A percentile compares a stretch with the other conserved stretches of the same genome.
These are phyloP conservation scores for Tetrahymena thermophila DNA, from an alignment of 73 alveolate species.

Conservation along the genomic window DNA sequence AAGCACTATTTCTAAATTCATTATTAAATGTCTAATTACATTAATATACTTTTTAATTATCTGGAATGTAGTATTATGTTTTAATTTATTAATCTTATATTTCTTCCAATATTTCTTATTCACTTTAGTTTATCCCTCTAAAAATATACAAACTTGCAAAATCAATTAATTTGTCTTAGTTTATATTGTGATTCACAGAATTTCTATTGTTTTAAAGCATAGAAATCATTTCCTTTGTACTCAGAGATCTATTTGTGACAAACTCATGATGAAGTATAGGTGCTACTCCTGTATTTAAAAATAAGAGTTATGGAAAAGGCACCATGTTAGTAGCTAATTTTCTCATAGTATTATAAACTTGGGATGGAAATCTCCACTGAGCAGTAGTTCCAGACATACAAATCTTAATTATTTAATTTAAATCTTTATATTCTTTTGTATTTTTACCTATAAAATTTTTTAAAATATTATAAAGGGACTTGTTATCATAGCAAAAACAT, in stretches of 20 bases:
- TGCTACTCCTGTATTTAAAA: conserved; percentile 34
- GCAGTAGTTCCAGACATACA: conserved; percentile 41
- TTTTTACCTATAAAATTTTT: neutral
- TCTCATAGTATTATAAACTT: conserved; percentile 41
- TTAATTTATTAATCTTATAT: conserved; percentile 56
- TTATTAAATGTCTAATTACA: conserved; percentile 11
- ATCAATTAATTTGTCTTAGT: neutral
- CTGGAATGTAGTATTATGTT: conserved; percentile 28
- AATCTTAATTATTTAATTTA: conserved; percentile 33
- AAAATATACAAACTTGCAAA: neutral
- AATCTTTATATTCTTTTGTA: conserved; percentile 20
- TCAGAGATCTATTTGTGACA: neutral
- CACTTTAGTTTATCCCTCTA: conserved; percentile 23
- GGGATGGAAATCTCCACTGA: conserved; percentile 57
- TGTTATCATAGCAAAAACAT: conserved; percentile 77
- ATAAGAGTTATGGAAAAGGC: conserved; percentile 59
- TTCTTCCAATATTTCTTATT: conserved; percentile 81
- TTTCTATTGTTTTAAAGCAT: neutral
- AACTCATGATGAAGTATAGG: conserved; percentile 32
- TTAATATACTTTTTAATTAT: neutral
- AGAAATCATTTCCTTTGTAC: neutral
- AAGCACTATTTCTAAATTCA: neutral
- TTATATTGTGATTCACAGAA: neutral
- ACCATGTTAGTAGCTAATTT: conserved; percentile 49
- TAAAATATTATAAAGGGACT: conserved; percentile 44